Evolutionary conservation across 2,329 filamentous ascomycete species (phyloP), one percentile per base, ranked within the genome.

Genomic region (Chrysosporium keratinophilum): DNA sequence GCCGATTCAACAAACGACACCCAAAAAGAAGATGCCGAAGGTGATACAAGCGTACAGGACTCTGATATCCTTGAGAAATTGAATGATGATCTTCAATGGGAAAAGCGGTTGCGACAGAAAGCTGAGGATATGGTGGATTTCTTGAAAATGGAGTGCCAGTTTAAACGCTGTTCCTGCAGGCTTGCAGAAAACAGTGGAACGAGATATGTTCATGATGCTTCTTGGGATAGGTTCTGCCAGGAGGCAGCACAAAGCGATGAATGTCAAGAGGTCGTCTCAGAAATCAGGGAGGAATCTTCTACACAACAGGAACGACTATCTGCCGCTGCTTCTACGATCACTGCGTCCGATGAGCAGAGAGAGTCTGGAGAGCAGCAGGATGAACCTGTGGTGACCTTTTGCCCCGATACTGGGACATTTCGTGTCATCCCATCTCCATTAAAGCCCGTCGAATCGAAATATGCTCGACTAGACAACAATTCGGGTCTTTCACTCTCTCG

Each of bases 81-180:
- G 10, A 71, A 75, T 54, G 71, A 77, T 42, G 74, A 80, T 53
- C 69, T 83, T 3, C 63, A 68, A 23, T 65, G 66, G 31, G 79
- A 83, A 64, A 73, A 70, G 59, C 70, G 70, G 43, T 66, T 75
- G 52, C 71, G 78, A 56, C 65, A 69, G 52, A 72, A 76, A 28
- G 78, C 78, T 0, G 75, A 82, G 58, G 78, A 81, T 31, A 74
- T 81, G 67, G 70, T 82, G 2, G 64, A 75, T 33, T 75, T 74
- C 56, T 60, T 76, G 65, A 72, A 71, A 44, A 70, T 76, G 61
- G 72, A 76, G 58, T 77, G 74, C 53, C 71, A 75, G 57, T 75
- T 76, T 56, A 67, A 71, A 54, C 65, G 68, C 50, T 77, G 74
- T 61, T 70, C 71, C 6, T 77, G 74, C 59, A 68, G 74, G 23